phyloP scores from a whole-genome alignment of 1,139 yeast species.

The Pichia norvegensis region DNA sequence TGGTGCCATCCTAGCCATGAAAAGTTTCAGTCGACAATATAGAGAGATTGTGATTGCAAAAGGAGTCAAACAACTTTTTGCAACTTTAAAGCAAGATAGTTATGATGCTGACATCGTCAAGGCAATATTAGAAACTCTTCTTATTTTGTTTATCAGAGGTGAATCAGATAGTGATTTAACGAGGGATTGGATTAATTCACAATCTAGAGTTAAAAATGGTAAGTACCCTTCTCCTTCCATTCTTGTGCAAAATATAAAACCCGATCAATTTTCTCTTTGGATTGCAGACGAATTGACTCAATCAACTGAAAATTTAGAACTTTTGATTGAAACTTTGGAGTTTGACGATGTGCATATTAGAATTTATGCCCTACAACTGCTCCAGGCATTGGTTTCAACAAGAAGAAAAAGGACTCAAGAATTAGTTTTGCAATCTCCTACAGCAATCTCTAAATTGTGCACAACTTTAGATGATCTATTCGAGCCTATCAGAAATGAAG shows the following conservation, averaged over 20 bases:
- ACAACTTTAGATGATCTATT: constrained; percentile 59
- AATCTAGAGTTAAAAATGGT: constrained; percentile 70
- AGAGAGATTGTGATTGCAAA: constrained; percentile 87
- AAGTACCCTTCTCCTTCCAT: constrained; percentile 77
- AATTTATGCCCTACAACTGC: constrained; percentile 71
- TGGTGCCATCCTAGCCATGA: constrained; percentile 84
- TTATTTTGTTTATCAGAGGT: constrained; percentile 66
- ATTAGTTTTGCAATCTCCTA: constrained; percentile 61
- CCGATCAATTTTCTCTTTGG: constrained; percentile 89
- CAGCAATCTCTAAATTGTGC: constrained; percentile 74
- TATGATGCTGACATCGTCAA: constrained; percentile 68
- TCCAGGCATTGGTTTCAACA: constrained; percentile 77
- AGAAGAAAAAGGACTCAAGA: constrained; percentile 73
- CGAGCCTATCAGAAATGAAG: constrained; percentile 88
- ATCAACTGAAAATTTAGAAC: constrained; percentile 47
- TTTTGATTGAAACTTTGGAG: constrained; percentile 36
- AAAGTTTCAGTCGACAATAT: constrained; percentile 83
- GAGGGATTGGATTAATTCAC: constrained; percentile 65
- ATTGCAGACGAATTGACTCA: constrained; percentile 91
- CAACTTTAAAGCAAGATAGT: constrained; percentile 53
- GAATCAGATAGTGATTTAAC: constrained; percentile 46
- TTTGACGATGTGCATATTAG: constrained; percentile 66
- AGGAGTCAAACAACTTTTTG: constrained; percentile 70
- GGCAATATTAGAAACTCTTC: constrained; percentile 77
- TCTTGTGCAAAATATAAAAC: constrained; percentile 43